Conservation (phyloP, 768 basidiomycete species). For the Leccinum imitatum region DNA sequence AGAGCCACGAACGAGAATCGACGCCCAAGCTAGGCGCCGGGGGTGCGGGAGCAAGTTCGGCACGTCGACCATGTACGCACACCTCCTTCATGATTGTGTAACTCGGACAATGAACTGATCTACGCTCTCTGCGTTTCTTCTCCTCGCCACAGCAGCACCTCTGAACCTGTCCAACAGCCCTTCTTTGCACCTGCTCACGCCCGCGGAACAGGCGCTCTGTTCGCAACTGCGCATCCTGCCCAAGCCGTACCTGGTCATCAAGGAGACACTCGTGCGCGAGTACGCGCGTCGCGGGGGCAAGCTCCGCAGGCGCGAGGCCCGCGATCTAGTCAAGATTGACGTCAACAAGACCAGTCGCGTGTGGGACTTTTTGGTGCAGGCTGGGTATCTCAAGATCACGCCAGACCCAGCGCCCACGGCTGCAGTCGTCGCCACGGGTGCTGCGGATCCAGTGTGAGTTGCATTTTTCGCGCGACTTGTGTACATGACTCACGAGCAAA, state of each 20-base stretch:
- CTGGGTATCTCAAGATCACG: conserved; percentile 76
- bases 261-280: conserved; percentile 92
- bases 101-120: background rate
- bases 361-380: conserved; percentile 90
- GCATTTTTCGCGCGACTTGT: background rate
- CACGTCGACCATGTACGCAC: conserved; percentile 43
- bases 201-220: conserved; percentile 85
- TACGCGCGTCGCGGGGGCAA: conserved; percentile 88
- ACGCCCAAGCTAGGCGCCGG: conserved; percentile 50
- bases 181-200: conserved; percentile 85
- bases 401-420: conserved; percentile 43
- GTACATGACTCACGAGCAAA: background rate
- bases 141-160: conserved; percentile 46
- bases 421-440: conserved; percentile 13
- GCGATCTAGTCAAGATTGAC: conserved; percentile 89
- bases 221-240: conserved; percentile 89
- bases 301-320: conserved; percentile 82
- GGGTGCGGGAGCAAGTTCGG: conserved; percentile 36
- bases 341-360: conserved; percentile 90
- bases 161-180: conserved; percentile 91
- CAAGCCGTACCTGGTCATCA: conserved; percentile 93
- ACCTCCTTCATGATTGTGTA: background rate
- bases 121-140: background rate
- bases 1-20: conserved; percentile 59
- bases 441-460: conserved; percentile 37